Percentiles rank a stretch among this genome's conserved stretches.
Evolutionary conservation across 116 monocot genomes (phyloP).

Genomic region (Dioscorea cayenensis): DNA sequence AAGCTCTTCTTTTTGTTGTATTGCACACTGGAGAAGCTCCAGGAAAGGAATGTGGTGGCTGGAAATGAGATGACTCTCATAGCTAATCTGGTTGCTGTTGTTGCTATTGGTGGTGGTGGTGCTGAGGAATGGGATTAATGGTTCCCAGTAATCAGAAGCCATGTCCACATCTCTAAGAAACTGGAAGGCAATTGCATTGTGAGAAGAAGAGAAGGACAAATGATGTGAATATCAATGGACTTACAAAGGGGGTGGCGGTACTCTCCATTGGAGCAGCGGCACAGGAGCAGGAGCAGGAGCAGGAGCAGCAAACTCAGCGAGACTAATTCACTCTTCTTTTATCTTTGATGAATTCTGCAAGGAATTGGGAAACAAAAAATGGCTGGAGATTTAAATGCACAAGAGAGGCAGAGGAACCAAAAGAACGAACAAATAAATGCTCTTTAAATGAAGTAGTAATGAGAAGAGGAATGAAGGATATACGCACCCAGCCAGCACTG

Average conservation of each 20-base stretch:
- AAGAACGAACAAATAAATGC: background rate
- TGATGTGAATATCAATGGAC: background rate
- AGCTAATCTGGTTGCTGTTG: background rate
- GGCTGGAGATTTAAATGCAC: conserved; percentile 5
- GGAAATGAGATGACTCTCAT: background rate
- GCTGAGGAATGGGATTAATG: background rate
- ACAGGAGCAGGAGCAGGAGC: too few relatives aligned
- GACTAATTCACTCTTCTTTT: background rate
- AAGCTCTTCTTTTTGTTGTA: conserved; percentile 4
- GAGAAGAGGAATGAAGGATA: background rate
- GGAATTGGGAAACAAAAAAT: conserved; percentile 1
- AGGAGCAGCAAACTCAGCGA: background rate
- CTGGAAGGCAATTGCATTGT: background rate
- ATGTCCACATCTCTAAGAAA: background rate
- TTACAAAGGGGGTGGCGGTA: conserved; percentile 15
- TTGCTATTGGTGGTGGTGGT: background rate
- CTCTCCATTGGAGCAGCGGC: conserved; percentile 16
- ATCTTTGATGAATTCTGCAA: background rate
- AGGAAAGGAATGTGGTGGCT: conserved; percentile 32
- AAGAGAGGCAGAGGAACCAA: background rate
- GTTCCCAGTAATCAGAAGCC: conserved; percentile 18
- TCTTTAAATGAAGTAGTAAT: background rate
- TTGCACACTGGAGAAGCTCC: conserved; percentile 30
- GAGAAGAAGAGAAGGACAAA: background rate
- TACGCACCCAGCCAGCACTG: background rate